These are phyloP conservation scores for Globisporangium nodosum DNA, from an alignment of 352 stramenopile species.

Conservation along the genomic window DNA sequence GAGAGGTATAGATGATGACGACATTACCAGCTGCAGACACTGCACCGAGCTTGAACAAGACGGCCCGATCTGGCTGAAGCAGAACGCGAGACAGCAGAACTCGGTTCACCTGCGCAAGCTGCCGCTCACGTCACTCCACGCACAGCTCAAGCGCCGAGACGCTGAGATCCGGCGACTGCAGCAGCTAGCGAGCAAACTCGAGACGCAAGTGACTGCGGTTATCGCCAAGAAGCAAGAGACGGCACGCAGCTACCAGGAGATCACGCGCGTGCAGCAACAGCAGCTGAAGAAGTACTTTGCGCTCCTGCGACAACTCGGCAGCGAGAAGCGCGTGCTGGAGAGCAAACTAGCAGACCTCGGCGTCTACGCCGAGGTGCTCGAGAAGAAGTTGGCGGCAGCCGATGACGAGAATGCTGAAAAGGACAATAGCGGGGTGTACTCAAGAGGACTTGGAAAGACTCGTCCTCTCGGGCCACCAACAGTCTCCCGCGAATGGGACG, in stretches of 20 bases:
- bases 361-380: slow-evolving; percentile 21
- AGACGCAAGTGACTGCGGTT: slow-evolving; percentile 16
- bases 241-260: slow-evolving; percentile 22
- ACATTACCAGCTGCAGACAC: no score
- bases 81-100: background rate
- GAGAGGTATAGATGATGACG: no score
- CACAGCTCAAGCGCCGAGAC: slow-evolving; percentile 29
- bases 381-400: slow-evolving; percentile 23
- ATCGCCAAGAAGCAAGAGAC: slow-evolving; percentile 24
- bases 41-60: no score
- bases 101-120: slow-evolving; percentile 16
- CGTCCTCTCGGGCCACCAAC: background rate
- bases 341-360: slow-evolving; percentile 15
- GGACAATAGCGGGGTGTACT: background rate
- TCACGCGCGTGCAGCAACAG: slow-evolving; percentile 21
- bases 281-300: slow-evolving; percentile 38
- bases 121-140: slow-evolving; percentile 34
- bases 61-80: background rate
- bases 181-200: slow-evolving; percentile 21
- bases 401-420: background rate
- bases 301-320: slow-evolving; percentile 17
- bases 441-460: background rate
- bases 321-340: slow-evolving; percentile 22
- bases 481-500: background rate
- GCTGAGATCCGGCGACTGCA: slow-evolving; percentile 26